Base-by-base conservation (phyloP, 257 asterid genomes). In the Asclepias syriaca region DNA sequence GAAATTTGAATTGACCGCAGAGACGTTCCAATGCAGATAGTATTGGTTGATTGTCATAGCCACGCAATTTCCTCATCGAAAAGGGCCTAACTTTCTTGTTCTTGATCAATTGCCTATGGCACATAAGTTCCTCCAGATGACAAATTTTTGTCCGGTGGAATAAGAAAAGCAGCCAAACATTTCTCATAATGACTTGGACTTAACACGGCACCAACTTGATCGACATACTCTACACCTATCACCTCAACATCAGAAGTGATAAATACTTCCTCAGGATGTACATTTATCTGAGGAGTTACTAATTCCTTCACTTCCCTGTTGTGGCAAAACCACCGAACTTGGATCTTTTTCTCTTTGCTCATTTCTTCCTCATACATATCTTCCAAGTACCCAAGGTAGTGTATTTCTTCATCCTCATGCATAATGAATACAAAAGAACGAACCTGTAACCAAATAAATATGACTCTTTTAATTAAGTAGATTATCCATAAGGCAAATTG, bases 351-450 rank as follows among this genome's bases (percentile, higher is more conserved):
- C 56, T 71, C 75, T 49, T 77, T 86, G 32, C 74, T 40, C 24
- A 34, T 74, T 67, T 83, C 85, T 85, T 83, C 85, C 86, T 88
- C 96, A 0, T 80, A 90, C 39, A 88, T 29, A 65, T 90, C 96
- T 70, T 84, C 83, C 71, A 88, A 77, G 81, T 88, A 88, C 24
- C 82, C 95, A 19, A 88, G 74, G 71, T 61, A 78, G 64, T 68
- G 76, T 57, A 49, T 77, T 40, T 51, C 76, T 39, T 66, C 50
- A 2, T 64, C 77, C 72, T 80, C 78, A 8, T 39, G 79, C 80
- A 53, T 69, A 73, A 85, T 68, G 77, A 81, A 74, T 39, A 77
- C 90, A 15, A 86, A 82, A 59, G 91, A 86, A 72, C 79, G 63
- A 57, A 75, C 83, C 96, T 88, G 81, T 65, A 60, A 63, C 46